phyloP scores from a whole-genome alignment of 2,329 filamentous ascomycete species.

The Calonectria montana region DNA sequence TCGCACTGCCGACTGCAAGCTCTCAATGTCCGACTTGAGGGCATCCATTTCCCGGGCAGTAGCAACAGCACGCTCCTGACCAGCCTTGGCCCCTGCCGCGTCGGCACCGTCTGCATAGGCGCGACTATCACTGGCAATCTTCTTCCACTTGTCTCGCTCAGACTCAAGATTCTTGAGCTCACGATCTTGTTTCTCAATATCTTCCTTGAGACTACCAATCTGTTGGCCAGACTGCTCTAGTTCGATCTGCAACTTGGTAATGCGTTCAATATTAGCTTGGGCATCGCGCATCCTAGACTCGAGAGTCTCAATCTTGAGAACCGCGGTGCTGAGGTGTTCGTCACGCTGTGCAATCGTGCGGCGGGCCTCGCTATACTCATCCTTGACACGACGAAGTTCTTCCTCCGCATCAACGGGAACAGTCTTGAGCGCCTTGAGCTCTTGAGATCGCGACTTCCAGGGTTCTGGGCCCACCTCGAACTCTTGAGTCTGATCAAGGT shows the following conservation, averaged over 20 bases:
- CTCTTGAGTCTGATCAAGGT: constrained; percentile 79
- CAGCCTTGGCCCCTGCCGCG: constrained; percentile 64
- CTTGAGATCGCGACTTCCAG: constrained; percentile 85
- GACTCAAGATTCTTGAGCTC: constrained; percentile 73
- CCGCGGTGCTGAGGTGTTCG: constrained; percentile 84
- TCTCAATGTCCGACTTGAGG: constrained; percentile 75
- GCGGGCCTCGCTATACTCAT: constrained; percentile 82
- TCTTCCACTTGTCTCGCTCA: constrained; percentile 78
- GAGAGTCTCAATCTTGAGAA: constrained; percentile 93
- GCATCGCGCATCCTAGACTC: constrained; percentile 89
- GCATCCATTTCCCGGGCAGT: constrained; percentile 79
- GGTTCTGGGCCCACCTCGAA: constrained; percentile 82
- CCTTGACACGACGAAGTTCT: constrained; percentile 82
- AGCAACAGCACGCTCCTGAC: constrained; percentile 75
- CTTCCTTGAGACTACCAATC: constrained; percentile 67
- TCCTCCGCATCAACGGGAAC: constrained; percentile 86
- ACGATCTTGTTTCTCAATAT: constrained; percentile 74
- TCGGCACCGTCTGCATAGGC: constrained; percentile 65
- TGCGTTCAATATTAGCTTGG: constrained; percentile 78
- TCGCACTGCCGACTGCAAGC: constrained; percentile 72
- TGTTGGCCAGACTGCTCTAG: constrained; percentile 65
- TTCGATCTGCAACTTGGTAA: constrained; percentile 72
- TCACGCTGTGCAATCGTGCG: constrained; percentile 79
- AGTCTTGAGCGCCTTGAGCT: constrained; percentile 84
- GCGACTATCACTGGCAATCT: constrained; percentile 72